Evolutionary conservation across 228 moss, liverwort and hornwort species (phyloP), one percentile per base, ranked within the genome.

Genomic region (Sphagnum magellanicum): DNA sequence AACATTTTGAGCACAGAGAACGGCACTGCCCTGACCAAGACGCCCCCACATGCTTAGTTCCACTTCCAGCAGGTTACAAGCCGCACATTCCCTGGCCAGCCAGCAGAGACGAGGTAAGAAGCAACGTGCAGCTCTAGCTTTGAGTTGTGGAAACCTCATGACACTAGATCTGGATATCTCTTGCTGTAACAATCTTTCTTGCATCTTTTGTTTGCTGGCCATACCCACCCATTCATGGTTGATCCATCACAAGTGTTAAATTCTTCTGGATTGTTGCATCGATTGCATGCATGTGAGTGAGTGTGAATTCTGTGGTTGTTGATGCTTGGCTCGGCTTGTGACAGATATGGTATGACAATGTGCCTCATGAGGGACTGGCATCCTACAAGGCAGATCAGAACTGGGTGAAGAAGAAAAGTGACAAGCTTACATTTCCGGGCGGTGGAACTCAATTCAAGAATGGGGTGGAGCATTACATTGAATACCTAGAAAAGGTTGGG

Each of bases 371-470:
- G 53, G 74, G 82, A 67, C 83, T 94, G 51, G 91, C 82, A 67
- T 77, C 85, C 4, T 94, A 91, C 49, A 94, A 94, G 73, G 78
- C 83, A 70, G 94, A 94, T 79, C 94, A 94, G 73, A 94, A 94
- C 67, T 94, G 94, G 94, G 94, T 94, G 4, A 84, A 88, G 72
- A 73, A 88, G 63, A 71, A 79, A 52, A 78, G 68, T 0, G 74
- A 86, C 68, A 80, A 86, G 70, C 82, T 94, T 65, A 64, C 91
- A 62, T 94, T 94, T 67, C 91, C 94, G 13, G 94, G 94, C 53
- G 91, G 91, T 11, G 94, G 94, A 14, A 94, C 94, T 6, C 94
- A 94, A 70, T 94, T 94, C 61, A 94, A 94, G 78, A 49, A 72
- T 11, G 94, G 94, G 52, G 94, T 89, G 16, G 58, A 75, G 68